Percentiles rank a stretch among this genome's conserved stretches.
phyloP scores from a whole-genome alignment of 176 grass and related monocot genomes.

The Zoysia japonica region DNA sequence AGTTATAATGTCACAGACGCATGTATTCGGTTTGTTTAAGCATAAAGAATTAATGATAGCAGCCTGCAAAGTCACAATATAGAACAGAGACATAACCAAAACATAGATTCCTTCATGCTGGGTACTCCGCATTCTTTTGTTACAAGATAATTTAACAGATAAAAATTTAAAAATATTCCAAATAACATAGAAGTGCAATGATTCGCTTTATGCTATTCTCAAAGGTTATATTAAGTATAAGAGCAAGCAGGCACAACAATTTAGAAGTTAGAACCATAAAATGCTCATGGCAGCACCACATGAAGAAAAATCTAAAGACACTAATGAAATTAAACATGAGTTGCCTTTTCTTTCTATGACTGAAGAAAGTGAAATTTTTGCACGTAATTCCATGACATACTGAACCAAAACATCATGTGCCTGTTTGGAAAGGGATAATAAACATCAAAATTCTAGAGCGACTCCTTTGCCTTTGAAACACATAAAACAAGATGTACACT shows the following conservation, averaged over 20 bases:
- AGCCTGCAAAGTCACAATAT: slow-evolving; percentile 50
- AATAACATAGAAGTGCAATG: neutral
- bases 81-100: slow-evolving; percentile 21
- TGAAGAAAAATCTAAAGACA: neutral
- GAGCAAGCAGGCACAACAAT: neutral
- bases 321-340: slow-evolving; percentile 17
- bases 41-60: slow-evolving; percentile 13
- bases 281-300: neutral
- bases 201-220: neutral
- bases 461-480: slow-evolving; percentile 14
- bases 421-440: neutral
- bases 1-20: neutral
- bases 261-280: neutral
- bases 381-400: neutral
- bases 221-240: slow-evolving; percentile 12
- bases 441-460: neutral
- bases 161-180: slow-evolving; percentile 8
- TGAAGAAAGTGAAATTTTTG: neutral
- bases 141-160: slow-evolving; percentile 17
- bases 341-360: slow-evolving; percentile 8
- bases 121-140: slow-evolving; percentile 20
- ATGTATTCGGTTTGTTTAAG: slow-evolving; percentile 11
- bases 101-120: slow-evolving; percentile 17
- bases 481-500: slow-evolving; percentile 31
- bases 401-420: slow-evolving; percentile 9